phyloP scores from a whole-genome alignment of 306 rosid genomes.

The Delonix regia region DNA sequence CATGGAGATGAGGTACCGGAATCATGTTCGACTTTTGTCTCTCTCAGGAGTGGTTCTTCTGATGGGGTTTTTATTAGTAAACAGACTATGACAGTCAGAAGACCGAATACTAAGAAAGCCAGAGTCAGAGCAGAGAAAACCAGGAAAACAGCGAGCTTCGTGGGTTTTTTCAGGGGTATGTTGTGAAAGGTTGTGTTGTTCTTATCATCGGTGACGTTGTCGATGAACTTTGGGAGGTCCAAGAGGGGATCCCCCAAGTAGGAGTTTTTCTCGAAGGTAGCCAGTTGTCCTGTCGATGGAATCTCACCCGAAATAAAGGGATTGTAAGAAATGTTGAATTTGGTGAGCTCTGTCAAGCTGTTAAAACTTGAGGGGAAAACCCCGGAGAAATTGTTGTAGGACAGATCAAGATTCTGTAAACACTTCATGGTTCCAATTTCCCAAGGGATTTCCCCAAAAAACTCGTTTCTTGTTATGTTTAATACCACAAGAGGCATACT shows the following conservation, averaged over 20 bases:
- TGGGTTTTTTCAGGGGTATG: conserved; percentile 15
- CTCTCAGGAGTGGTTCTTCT: conserved; percentile 51
- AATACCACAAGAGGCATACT: conserved; percentile 62
- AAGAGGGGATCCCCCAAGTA: conserved; percentile 74
- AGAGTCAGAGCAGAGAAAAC: conserved; percentile 49
- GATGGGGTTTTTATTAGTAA: conserved; percentile 48
- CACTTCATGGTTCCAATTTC: conserved; percentile 65
- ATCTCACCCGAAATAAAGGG: conserved; percentile 66
- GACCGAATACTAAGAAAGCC: conserved; percentile 54
- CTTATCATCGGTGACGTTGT: conserved; percentile 19
- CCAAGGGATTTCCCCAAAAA: conserved; percentile 78
- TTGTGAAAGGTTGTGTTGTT: conserved; percentile 10
- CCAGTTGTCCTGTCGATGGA: conserved; percentile 64
- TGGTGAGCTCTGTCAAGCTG: conserved; percentile 65
- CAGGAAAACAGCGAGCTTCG: conserved; percentile 45
- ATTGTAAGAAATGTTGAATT: conserved; percentile 90
- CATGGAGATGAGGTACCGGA: conserved; percentile 69
- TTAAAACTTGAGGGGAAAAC: conserved; percentile 68
- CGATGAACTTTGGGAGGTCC: conserved; percentile 58
- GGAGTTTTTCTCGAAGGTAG: conserved; percentile 70
- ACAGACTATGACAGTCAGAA: conserved; percentile 55
- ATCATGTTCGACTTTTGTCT: conserved; percentile 49
- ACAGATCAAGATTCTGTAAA: conserved; percentile 78
- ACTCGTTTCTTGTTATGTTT: conserved; percentile 62
- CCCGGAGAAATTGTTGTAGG: conserved; percentile 84